Evolutionary conservation across 2,329 filamentous ascomycete species (phyloP).

Genomic region (Fusarium sp.): DNA sequence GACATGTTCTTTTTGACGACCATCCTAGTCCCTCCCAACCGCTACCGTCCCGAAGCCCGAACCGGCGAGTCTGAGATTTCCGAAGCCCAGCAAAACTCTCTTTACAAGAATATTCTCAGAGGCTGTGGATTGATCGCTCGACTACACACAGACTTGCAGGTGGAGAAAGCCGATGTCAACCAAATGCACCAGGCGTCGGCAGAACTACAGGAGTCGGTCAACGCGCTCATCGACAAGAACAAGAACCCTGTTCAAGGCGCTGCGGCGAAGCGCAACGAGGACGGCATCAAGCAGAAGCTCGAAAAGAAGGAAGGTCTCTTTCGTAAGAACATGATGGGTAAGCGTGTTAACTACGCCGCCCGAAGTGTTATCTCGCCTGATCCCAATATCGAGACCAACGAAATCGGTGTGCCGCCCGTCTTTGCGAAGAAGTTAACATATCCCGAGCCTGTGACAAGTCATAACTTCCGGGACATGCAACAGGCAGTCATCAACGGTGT

Average conservation of each 20-base stretch:
- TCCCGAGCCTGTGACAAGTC: slow-evolving; percentile 95
- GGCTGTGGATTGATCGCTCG: slow-evolving; percentile 78
- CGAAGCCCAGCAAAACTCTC: slow-evolving; percentile 87
- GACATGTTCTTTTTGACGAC: slow-evolving; percentile 96
- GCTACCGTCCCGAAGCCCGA: slow-evolving; percentile 86
- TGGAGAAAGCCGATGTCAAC: slow-evolving; percentile 63
- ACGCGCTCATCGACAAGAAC: slow-evolving; percentile 90
- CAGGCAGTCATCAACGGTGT: slow-evolving; percentile 95
- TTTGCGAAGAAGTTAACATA: slow-evolving; percentile 97
- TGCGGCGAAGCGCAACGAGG: slow-evolving; percentile 82
- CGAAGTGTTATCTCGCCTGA: slow-evolving; percentile 98
- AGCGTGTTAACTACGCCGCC: slow-evolving; percentile 98
- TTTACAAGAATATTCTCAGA: slow-evolving; percentile 87
- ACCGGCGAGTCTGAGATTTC: slow-evolving; percentile 84
- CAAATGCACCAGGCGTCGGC: slow-evolving; percentile 86
- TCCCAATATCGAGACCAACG: slow-evolving; percentile 98
- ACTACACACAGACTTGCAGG: slow-evolving; percentile 67
- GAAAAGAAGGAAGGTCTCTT: slow-evolving; percentile 99
- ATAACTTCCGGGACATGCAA: slow-evolving; percentile 96
- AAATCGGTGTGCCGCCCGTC: slow-evolving; percentile 98
- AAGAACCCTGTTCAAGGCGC: slow-evolving; percentile 84
- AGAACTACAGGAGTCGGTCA: slow-evolving; percentile 87
- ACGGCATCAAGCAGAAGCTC: slow-evolving; percentile 96
- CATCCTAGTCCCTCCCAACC: slow-evolving; percentile 90
- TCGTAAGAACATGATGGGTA: slow-evolving; percentile 99